Base-by-base conservation (phyloP, 163 green algal genomes). In the Chlamydomonas reinhardtii region DNA sequence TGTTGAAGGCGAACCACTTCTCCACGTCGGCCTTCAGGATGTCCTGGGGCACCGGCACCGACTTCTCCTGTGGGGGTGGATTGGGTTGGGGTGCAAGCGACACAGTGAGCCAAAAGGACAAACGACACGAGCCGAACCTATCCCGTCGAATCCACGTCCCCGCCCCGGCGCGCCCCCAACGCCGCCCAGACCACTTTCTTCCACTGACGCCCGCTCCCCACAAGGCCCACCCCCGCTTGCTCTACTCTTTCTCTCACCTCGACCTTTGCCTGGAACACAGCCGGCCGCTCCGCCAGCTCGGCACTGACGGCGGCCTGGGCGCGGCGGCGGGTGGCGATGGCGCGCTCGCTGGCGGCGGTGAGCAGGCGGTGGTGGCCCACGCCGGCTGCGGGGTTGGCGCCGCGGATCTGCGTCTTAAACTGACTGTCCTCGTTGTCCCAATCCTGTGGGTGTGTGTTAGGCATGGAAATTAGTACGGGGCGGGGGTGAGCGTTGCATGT, bases 31-130 rank as follows among this genome's bases (percentile, higher is more conserved):
- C 25, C 2, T 65, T 2, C 8, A 86, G 56, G 12, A 86, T 59
- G 17, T 86, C 54, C 4, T 62, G 25, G 11, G 80, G 80, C 61
- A 86, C 80, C 17, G 80, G 80, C 54, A 73, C 54, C 6, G 80
- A 56, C 14, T 56, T 56, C 6, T 12, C 48, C 48, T 56, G 48
- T 17, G 48, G 48, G 48, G 48, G 48, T 48, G 39, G 5, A 48
- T 48, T 8, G 39, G 39, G 8, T 8, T 48, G 39, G 8, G 5
- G 8, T 48, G 39, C 39, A 14, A 8, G 5, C 39, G 39, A 8
- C 39, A 8, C 39, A 48, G 39, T 8, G 8, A 48, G 39, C 39
- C 39, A 48, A 48, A n/a, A n/a, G n/a, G n/a, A n/a, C n/a, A n/a
- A n/a, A n/a, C n/a, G n/a, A n/a, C n/a, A n/a, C n/a, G n/a, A n/a